Evolutionary conservation across 2,329 filamentous ascomycete genomes (phyloP).

Genomic region (Colletotrichum sp.): DNA sequence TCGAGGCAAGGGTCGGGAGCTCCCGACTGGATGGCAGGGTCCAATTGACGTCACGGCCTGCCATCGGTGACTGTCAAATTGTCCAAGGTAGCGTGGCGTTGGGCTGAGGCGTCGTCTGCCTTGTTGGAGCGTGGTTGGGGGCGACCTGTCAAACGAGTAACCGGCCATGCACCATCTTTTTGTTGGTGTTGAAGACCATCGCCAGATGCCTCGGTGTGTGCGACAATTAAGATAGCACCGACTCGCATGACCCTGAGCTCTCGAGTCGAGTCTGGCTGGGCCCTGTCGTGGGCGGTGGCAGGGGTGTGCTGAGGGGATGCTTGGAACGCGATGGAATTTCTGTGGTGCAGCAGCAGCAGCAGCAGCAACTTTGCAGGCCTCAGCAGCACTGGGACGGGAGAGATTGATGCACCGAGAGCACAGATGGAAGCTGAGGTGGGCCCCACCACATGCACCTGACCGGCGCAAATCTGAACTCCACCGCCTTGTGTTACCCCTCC

Average conservation of each 20-base stretch:
- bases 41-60: constrained; percentile 12
- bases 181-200: background rate
- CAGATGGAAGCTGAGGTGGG: background rate
- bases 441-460: background rate
- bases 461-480: background rate
- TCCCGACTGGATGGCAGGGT: constrained; percentile 16
- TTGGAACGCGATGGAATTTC: constrained; percentile 2
- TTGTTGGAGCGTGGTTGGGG: background rate
- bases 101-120: background rate
- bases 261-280: background rate
- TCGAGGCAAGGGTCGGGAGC: constrained; percentile 13
- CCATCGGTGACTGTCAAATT: background rate
- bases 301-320: background rate
- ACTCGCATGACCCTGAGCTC: background rate
- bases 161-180: background rate
- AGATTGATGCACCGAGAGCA: no score
- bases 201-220: background rate
- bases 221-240: background rate
- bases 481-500: background rate
- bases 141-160: background rate
- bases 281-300: background rate
- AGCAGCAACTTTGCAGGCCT: background rate
- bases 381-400: no score
- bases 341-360: background rate
- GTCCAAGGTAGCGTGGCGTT: background rate